phyloP scores from a whole-genome alignment of 2,329 filamentous ascomycete genomes.

The Dryadomyces quercivorus region DNA sequence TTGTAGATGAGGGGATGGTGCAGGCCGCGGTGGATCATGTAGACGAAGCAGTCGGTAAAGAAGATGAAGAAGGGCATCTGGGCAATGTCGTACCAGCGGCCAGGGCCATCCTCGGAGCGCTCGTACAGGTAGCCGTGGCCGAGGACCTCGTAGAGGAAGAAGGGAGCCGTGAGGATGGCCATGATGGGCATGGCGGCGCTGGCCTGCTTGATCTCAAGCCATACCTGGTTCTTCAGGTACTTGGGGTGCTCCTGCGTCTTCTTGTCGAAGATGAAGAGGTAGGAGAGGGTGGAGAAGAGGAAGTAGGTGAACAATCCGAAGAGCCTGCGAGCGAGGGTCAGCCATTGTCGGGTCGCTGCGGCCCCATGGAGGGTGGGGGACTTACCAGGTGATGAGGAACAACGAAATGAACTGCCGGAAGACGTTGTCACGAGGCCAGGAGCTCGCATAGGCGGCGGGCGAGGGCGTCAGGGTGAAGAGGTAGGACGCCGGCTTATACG shows the following conservation, averaged over 20 bases:
- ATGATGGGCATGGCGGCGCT: conserved; percentile 68
- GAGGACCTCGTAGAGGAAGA: conserved; percentile 73
- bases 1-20: conserved; percentile 79
- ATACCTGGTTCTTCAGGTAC: conserved; percentile 88
- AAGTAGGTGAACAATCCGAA: conserved; percentile 82
- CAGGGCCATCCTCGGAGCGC: conserved; percentile 60
- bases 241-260: conserved; percentile 79
- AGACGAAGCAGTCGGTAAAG: conserved; percentile 85
- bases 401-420: conserved; percentile 63
- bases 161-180: conserved; percentile 66
- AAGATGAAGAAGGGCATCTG: conserved; percentile 83
- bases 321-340: conserved; percentile 42
- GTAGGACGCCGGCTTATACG: conserved; percentile 60
- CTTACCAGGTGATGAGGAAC: conserved; percentile 77
- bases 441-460: conserved; percentile 66
- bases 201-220: conserved; percentile 73
- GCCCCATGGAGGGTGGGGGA: not conserved
- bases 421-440: conserved; percentile 65
- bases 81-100: conserved; percentile 61
- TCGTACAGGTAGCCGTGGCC: conserved; percentile 86
- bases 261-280: conserved; percentile 85
- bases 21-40: conserved; percentile 79
- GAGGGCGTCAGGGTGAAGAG: conserved; percentile 60
- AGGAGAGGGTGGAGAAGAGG: conserved; percentile 69
- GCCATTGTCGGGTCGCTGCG: not conserved